Percentiles rank a stretch among this genome's conserved stretches.
phyloP scores from a whole-genome alignment of 2,329 filamentous ascomycete genomes.

The Didymellaceae sp. region DNA sequence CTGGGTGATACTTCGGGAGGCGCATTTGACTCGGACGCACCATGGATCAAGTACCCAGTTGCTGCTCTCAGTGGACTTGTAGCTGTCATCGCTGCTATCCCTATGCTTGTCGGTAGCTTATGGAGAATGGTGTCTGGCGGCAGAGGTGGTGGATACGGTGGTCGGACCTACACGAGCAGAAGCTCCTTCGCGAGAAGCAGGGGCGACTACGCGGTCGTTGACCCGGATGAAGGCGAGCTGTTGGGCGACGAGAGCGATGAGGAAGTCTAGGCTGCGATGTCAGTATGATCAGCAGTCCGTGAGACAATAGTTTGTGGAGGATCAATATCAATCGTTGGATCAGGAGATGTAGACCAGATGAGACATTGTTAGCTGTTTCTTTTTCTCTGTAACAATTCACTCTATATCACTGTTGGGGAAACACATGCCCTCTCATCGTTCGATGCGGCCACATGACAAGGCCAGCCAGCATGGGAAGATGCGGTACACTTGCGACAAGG shows the following conservation, averaged over 20 bases:
- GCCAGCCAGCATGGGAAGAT: constrained; percentile 4
- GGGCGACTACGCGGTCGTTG: constrained; percentile 86
- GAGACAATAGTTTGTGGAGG: background rate
- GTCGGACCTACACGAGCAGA: constrained; percentile 81
- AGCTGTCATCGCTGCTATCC: constrained; percentile 60
- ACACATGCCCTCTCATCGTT: constrained; percentile 4
- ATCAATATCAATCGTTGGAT: constrained; percentile 3
- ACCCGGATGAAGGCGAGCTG: constrained; percentile 93
- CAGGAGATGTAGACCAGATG: constrained; percentile 2
- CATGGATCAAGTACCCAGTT: constrained; percentile 79
- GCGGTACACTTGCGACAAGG: background rate
- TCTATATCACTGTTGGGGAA: constrained; percentile 5
- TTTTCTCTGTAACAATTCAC: constrained; percentile 23
- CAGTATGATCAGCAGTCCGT: background rate
- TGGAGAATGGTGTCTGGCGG: constrained; percentile 68
- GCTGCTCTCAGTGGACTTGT: constrained; percentile 61
- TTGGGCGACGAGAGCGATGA: constrained; percentile 93
- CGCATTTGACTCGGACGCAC: constrained; percentile 67
- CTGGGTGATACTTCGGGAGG: constrained; percentile 69
- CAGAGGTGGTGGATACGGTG: constrained; percentile 58
- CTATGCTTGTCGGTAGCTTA: constrained; percentile 73
- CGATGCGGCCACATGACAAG: background rate
- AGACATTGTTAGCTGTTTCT: constrained; percentile 15
- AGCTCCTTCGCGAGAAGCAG: constrained; percentile 86
- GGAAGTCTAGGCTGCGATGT: constrained; percentile 63